Percentiles rank a stretch among this genome's conserved stretches.
Conservation (phyloP, 371 early-diverging fungal species). For the Syncephalastrum sp. region DNA sequence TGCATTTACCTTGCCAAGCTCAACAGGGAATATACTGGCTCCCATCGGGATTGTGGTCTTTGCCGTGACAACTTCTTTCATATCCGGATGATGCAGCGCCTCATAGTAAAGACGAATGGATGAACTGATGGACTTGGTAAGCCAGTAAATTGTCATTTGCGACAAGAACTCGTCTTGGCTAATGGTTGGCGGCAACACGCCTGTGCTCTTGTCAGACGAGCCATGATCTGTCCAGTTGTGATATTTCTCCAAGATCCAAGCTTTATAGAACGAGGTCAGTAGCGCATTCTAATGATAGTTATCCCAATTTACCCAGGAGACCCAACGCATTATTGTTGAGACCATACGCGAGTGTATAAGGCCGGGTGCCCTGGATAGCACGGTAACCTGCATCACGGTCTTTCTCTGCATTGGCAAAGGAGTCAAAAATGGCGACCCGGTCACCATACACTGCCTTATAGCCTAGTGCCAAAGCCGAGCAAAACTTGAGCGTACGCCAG, state of each 20-base stretch:
- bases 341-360: slow-evolving; percentile 60
- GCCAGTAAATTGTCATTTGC: slow-evolving; percentile 60
- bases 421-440: slow-evolving; percentile 10
- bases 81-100: slow-evolving; percentile 35
- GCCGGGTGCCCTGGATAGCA: slow-evolving; percentile 55
- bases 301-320: slow-evolving; percentile 24
- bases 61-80: slow-evolving; percentile 28
- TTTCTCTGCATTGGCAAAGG: slow-evolving; percentile 31
- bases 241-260: slow-evolving; percentile 71
- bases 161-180: slow-evolving; percentile 54
- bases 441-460: slow-evolving; percentile 28
- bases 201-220: slow-evolving; percentile 18
- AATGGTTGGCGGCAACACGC: slow-evolving; percentile 44
- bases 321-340: slow-evolving; percentile 63
- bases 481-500: slow-evolving; percentile 25
- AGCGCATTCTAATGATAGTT: too few relatives aligned
- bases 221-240: slow-evolving; percentile 54
- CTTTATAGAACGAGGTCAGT: neutral
- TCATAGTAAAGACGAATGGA: slow-evolving; percentile 71
- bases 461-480: slow-evolving; percentile 25
- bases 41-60: slow-evolving; percentile 53
- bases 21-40: slow-evolving; percentile 57
- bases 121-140: slow-evolving; percentile 62
- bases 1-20: slow-evolving; percentile 50
- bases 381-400: slow-evolving; percentile 50